Evolutionary conservation across 2,329 filamentous ascomycete species (phyloP), one percentile per base, ranked within the genome.

Genomic region (Venturia carpophila): DNA sequence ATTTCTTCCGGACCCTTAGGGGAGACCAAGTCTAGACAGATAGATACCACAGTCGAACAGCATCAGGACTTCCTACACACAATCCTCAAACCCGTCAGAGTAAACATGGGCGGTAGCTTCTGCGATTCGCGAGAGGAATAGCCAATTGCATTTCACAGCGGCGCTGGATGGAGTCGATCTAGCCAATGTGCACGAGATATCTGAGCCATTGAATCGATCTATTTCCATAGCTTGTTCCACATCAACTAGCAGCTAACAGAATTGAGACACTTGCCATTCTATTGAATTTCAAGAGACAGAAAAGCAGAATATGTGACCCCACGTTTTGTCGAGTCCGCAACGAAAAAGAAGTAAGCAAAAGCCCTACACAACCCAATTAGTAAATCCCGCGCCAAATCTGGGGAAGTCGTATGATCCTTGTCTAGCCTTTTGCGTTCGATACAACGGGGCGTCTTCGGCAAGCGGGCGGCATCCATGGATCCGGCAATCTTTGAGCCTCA

Each of bases 1-100:
- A 97, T 75, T 96, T 95, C 76, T 96, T 97, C 87, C 85, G 91
- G 71, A 86, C 84, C 71, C 84, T 86, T 76, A 80, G 83, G 67
- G 79, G 73, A n/a, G 52, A 58, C 52, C 13, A 37, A 37, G 15
- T 58, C 19, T 58, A 58, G 52, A n/a, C 27, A 9, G 30, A 5
- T 15, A 58, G 17, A 52, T 5, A 58, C 19, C 19, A 37, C 45
- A 17, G 17, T 10, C 3, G 17, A 17, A 4, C 9, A 37, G 11
- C 27, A 17, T 37, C 24, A 5, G 19, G 52, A 39, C 52, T 58
- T 15, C 17, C 5, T 58, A 37, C 52, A 58, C 37, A 37, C 30
- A 47, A 41, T n/a, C 37, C 30, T 19, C 15, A 27, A 24, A n/a
- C 19, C 7, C 37, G 52, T 58, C 52, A 19, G 21, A 58, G 30